phyloP scores from a whole-genome alignment of 2,329 filamentous ascomycete species.

The Laburnicola sp. region DNA sequence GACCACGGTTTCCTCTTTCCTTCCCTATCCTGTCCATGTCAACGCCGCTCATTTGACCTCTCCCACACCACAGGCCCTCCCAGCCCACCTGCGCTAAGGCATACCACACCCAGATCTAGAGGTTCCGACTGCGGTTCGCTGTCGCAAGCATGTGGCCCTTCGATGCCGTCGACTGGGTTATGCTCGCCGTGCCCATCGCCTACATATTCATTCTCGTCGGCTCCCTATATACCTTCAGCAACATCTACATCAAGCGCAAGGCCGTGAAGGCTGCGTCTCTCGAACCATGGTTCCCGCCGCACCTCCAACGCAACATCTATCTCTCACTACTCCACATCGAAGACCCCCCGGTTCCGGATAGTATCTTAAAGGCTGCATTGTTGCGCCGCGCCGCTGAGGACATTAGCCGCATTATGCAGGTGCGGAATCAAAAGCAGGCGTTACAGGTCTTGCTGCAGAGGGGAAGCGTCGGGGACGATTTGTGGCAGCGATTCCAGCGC shows the following conservation, averaged over 20 bases:
- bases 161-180: slow-evolving; percentile 72
- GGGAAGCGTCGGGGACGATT: slow-evolving; percentile 91
- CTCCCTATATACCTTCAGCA: slow-evolving; percentile 88
- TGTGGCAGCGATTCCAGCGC: slow-evolving; percentile 88
- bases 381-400: slow-evolving; percentile 89
- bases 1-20: slow-evolving; percentile 11
- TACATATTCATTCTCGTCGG: slow-evolving; percentile 87
- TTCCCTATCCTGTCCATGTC: slow-evolving; percentile 14
- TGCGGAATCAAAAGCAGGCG: slow-evolving; percentile 86
- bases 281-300: slow-evolving; percentile 90
- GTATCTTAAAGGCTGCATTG: slow-evolving; percentile 83
- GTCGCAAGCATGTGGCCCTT: slow-evolving; percentile 39
- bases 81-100: background rate
- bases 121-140: slow-evolving; percentile 4
- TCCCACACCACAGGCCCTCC: background rate
- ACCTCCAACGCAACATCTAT: slow-evolving; percentile 93
- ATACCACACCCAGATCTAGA: slow-evolving; percentile 6
- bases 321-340: slow-evolving; percentile 85
- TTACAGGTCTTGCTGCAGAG: slow-evolving; percentile 80
- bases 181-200: slow-evolving; percentile 82
- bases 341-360: slow-evolving; percentile 74
- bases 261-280: slow-evolving; percentile 77
- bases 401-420: slow-evolving; percentile 85
- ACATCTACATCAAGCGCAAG: slow-evolving; percentile 90
- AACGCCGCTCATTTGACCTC: slow-evolving; percentile 21